Conservation (phyloP, 768 basidiomycete species). For the Podaxis rugospora region DNA sequence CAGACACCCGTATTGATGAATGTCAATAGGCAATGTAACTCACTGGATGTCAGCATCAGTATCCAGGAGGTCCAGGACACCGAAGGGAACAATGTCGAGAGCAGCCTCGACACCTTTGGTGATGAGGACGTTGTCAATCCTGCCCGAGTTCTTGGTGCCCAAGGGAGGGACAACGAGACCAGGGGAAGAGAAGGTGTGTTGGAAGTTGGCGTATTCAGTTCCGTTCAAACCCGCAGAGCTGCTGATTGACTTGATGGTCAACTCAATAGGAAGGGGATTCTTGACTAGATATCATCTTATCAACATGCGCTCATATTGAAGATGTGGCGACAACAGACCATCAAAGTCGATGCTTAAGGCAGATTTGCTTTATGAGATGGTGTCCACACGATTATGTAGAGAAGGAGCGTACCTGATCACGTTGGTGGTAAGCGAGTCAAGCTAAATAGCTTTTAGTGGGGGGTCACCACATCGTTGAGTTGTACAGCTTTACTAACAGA, state of each 20-base stretch:
- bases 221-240: slow-evolving; percentile 46
- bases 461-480: neutral
- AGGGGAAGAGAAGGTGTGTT: slow-evolving; percentile 49
- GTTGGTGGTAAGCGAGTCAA: slow-evolving; percentile 31
- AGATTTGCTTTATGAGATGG: neutral
- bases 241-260: slow-evolving; percentile 39
- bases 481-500: slow-evolving; percentile 24
- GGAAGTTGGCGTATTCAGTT: slow-evolving; percentile 53
- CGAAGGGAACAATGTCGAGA: slow-evolving; percentile 50
- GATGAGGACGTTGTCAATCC: slow-evolving; percentile 51
- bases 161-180: slow-evolving; percentile 48
- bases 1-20: neutral
- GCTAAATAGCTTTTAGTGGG: slow-evolving; percentile 19
- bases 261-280: slow-evolving; percentile 41
- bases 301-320: neutral
- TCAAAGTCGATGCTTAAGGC: slow-evolving; percentile 31
- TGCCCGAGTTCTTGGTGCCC: slow-evolving; percentile 54
- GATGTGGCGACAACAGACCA: slow-evolving; percentile 17
- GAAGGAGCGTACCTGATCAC: slow-evolving; percentile 26
- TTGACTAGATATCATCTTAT: slow-evolving; percentile 21
- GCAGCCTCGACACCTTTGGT: slow-evolving; percentile 45
- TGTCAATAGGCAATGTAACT: slow-evolving; percentile 2
- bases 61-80: slow-evolving; percentile 44
- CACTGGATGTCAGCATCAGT: slow-evolving; percentile 36
- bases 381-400: neutral